These are phyloP conservation scores for Umbellularia californica DNA, from an alignment of 164 flowering plant genomes.

Conservation along the genomic window DNA sequence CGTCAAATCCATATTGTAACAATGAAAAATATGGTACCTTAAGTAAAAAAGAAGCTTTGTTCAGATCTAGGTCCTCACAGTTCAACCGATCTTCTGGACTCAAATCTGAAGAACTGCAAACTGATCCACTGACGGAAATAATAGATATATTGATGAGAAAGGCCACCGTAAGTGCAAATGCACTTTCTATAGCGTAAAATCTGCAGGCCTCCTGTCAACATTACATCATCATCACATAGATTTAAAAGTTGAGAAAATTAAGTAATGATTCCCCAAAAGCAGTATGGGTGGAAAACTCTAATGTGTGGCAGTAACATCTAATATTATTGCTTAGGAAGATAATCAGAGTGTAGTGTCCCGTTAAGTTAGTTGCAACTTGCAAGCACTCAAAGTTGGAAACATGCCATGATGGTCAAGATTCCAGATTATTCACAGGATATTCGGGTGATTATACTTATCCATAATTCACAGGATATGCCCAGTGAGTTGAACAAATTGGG, in stretches of 20 bases:
- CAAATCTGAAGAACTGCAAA: conserved; percentile 63
- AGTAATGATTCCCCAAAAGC: neutral
- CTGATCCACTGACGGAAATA: conserved; percentile 84
- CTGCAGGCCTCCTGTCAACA: conserved; percentile 83
- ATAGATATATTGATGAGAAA: conserved; percentile 84
- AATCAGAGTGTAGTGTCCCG: too few species aligned
- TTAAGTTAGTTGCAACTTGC: neutral
- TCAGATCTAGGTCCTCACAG: conserved; percentile 70
- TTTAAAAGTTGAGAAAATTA: neutral
- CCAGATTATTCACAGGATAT: too few species aligned
- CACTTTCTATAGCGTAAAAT: conserved; percentile 85
- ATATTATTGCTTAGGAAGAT: neutral
- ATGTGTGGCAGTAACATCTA: neutral
- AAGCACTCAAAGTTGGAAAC: neutral
- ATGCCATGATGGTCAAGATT: neutral
- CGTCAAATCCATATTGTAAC: neutral
- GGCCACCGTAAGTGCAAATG: conserved; percentile 69
- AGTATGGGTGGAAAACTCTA: neutral
- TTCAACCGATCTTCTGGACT: conserved; percentile 44
- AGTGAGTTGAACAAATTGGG: neutral
- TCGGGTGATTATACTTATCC: too few species aligned
- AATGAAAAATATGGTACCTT: conserved; percentile 8
- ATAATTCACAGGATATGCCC: neutral
- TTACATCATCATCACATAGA: neutral
- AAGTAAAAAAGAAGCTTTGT: conserved; percentile 82